Conservation (phyloP, 2,329 filamentous ascomycete species). For the Podosphaera xanthii region DNA sequence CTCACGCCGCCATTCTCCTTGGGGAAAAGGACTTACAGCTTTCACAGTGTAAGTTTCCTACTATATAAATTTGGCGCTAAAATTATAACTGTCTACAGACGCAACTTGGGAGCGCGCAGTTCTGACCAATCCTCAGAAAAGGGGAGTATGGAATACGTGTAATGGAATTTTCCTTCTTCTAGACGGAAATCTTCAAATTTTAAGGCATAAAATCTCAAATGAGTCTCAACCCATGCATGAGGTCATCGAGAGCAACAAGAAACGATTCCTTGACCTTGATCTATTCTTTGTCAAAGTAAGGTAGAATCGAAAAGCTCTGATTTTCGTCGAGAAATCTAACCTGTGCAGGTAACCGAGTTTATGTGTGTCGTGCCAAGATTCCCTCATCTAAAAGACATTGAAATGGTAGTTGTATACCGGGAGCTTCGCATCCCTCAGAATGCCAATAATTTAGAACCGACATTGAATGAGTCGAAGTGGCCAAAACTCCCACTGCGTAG, state of each 20-base stretch:
- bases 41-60: slow-evolving; percentile 28
- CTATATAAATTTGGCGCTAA: background rate
- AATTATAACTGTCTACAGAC: slow-evolving; percentile 20
- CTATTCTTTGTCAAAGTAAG: slow-evolving; percentile 45
- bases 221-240: slow-evolving; percentile 5
- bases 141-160: slow-evolving; percentile 35
- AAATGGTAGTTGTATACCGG: slow-evolving; percentile 33
- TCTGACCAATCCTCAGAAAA: slow-evolving; percentile 30
- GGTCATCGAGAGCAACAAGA: slow-evolving; percentile 8
- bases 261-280: slow-evolving; percentile 27
- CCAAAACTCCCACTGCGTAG: slow-evolving; percentile 32
- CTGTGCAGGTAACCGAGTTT: slow-evolving; percentile 32
- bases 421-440: slow-evolving; percentile 19
- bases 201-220: slow-evolving; percentile 28
- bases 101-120: slow-evolving; percentile 34
- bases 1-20: slow-evolving; percentile 36
- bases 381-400: slow-evolving; percentile 32
- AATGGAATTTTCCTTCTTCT: slow-evolving; percentile 32
- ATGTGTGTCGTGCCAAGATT: slow-evolving; percentile 33
- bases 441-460: slow-evolving; percentile 2
- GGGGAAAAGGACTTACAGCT: slow-evolving; percentile 40
- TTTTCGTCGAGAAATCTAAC: slow-evolving; percentile 5
- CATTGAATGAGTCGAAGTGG: slow-evolving; percentile 26
- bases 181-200: slow-evolving; percentile 24
- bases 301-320: slow-evolving; percentile 4